Conservation (phyloP, 352 stramenopile species). For the Phytopythium boreale region DNA sequence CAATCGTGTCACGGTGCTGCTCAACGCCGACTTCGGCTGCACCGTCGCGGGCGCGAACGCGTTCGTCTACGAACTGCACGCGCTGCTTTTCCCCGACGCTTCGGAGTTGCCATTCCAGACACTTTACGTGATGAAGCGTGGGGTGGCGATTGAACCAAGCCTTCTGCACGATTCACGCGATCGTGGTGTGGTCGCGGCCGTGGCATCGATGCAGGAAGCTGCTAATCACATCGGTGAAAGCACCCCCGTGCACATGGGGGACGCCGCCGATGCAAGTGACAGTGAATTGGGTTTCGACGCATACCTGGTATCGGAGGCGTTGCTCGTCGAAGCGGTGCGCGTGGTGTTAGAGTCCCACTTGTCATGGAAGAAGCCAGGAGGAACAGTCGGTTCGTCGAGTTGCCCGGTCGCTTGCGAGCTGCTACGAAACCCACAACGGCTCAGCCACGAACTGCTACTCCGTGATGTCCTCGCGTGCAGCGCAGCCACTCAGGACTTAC, state of each 20-base stretch:
- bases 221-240: conserved; percentile 17
- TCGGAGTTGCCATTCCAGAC: conserved; percentile 23
- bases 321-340: conserved; percentile 44
- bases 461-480: conserved; percentile 8
- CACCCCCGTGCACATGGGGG: conserved; percentile 10
- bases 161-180: conserved; percentile 12
- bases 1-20: conserved; percentile 23
- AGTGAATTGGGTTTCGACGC: conserved; percentile 40
- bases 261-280: conserved; percentile 7
- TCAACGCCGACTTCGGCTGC: conserved; percentile 28
- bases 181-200: conserved; percentile 19
- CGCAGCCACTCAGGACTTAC: conserved; percentile 10
- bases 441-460: conserved; percentile 22
- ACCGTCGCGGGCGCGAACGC: conserved; percentile 24
- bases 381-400: conserved; percentile 57
- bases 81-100: conserved; percentile 22
- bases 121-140: conserved; percentile 12
- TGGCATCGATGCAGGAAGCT: conserved; percentile 16
- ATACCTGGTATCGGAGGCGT: conserved; percentile 56
- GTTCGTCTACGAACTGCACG: conserved; percentile 30
- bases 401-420: conserved; percentile 44
- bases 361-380: conserved; percentile 34
- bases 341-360: conserved; percentile 42
- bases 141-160: background rate
- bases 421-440: conserved; percentile 23